Evolutionary conservation across 495 filamentous ascomycete species (phyloP).

Genomic region (Penicillium cinerascens): DNA sequence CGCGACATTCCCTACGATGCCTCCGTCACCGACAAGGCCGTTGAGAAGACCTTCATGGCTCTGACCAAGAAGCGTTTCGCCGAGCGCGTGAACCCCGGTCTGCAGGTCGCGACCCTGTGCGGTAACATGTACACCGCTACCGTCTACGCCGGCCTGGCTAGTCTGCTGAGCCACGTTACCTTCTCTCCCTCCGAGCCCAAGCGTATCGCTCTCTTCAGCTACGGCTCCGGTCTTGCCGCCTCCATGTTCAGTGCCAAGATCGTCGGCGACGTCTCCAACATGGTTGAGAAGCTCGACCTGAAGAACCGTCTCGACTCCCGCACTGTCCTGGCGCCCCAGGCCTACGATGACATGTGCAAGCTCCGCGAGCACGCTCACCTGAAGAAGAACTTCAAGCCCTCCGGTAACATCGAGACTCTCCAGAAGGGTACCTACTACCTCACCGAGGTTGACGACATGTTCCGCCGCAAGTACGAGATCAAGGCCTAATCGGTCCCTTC

Average conservation of each 20-base stretch:
- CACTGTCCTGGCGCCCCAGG: conserved; percentile 70
- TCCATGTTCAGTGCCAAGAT: conserved; percentile 88
- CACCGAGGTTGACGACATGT: conserved; percentile 88
- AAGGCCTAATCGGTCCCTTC: conserved; percentile 62
- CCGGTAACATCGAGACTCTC: conserved; percentile 75
- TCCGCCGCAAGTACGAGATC: conserved; percentile 81
- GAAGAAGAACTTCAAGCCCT: conserved; percentile 82
- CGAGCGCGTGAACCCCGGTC: conserved; percentile 78
- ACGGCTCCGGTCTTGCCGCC: conserved; percentile 87
- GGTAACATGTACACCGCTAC: conserved; percentile 99
- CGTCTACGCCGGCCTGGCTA: conserved; percentile 82
- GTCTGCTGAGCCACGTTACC: conserved; percentile 68
- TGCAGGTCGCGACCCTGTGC: conserved; percentile 87
- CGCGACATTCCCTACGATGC: conserved; percentile 78
- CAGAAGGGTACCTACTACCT: conserved; percentile 83
- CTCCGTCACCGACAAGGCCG: conserved; percentile 85
- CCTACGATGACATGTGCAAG: conserved; percentile 93
- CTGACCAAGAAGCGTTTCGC: conserved; percentile 95
- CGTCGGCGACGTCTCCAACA: conserved; percentile 68
- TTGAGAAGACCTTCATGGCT: conserved; percentile 96
- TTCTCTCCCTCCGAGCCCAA: conserved; percentile 73
- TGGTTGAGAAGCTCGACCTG: conserved; percentile 76
- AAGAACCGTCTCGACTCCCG: conserved; percentile 69
- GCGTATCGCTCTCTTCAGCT: conserved; percentile 89
- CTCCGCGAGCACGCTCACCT: conserved; percentile 92